Evolutionary conservation across 176 grass and related monocot genomes (phyloP).

Genomic region (Dactylis glomerata): DNA sequence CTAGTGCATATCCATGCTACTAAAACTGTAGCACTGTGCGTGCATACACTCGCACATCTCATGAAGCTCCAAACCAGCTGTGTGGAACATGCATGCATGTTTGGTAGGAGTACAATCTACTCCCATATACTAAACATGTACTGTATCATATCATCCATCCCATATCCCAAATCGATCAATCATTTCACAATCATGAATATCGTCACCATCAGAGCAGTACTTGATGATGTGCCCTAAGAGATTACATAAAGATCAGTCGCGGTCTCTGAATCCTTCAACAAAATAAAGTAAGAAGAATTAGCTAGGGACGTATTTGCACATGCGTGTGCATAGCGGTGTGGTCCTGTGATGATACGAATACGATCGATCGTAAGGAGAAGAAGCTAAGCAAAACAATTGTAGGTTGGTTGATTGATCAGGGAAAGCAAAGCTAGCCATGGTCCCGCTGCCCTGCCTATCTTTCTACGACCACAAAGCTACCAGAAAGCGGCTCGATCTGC

Average conservation of each 20-base stretch:
- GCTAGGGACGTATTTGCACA: neutral
- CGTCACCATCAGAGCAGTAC: constrained; percentile 29
- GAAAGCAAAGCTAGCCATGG: constrained; percentile 18
- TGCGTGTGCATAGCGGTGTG: constrained; percentile 16
- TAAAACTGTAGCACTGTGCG: neutral
- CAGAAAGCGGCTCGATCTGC: neutral
- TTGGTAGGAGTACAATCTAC: constrained; percentile 1
- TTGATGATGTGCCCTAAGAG: constrained; percentile 28
- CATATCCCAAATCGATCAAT: constrained; percentile 23
- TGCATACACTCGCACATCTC: neutral
- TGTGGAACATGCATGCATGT: constrained; percentile 3
- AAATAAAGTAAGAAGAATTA: neutral
- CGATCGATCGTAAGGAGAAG: neutral
- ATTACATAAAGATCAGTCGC: constrained; percentile 16
- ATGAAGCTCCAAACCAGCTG: neutral
- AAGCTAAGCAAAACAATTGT: neutral
- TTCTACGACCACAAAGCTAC: neutral
- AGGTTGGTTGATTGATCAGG: neutral
- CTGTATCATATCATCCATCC: neutral
- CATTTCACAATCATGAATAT: neutral
- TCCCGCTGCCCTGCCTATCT: neutral
- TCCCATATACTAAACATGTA: neutral
- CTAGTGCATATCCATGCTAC: neutral
- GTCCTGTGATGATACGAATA: constrained; percentile 26
- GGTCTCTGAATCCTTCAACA: neutral